Percentiles rank a stretch among this genome's conserved stretches.
Evolutionary conservation across 2,329 filamentous ascomycete genomes (phyloP).

Genomic region (Colletotrichum endophyticum): DNA sequence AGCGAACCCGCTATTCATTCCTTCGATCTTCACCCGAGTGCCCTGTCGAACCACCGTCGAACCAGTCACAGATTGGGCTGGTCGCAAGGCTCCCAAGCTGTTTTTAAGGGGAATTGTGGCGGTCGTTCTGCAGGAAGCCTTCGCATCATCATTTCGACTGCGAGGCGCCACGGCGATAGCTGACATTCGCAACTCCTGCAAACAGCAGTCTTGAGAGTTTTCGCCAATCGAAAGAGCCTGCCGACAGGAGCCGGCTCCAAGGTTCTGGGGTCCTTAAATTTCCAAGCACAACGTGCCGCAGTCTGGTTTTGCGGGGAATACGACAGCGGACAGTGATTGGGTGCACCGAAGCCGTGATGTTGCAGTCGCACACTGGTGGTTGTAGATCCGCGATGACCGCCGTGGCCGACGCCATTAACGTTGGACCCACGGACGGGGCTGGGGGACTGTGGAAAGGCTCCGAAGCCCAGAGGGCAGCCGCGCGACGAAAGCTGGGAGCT

Average conservation of each 20-base stretch:
- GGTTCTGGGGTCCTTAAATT: constrained; percentile 8
- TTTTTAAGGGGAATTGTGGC: background rate
- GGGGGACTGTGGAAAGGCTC: background rate
- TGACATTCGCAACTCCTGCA: background rate
- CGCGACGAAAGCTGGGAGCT: background rate
- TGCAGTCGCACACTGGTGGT: background rate
- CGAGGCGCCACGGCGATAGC: background rate
- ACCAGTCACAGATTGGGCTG: background rate
- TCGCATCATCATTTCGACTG: background rate
- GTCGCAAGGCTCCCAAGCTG: background rate
- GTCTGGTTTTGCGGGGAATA: constrained; percentile 7
- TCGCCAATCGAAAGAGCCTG: background rate
- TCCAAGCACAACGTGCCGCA: background rate
- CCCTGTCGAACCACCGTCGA: background rate
- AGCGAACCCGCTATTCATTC: background rate
- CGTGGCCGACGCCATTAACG: background rate
- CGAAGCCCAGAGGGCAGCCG: background rate
- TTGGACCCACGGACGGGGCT: background rate
- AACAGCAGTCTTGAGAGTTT: background rate
- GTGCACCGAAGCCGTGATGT: background rate
- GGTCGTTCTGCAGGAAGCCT: background rate
- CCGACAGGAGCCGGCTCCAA: constrained; percentile 2
- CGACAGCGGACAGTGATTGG: background rate
- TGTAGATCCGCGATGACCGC: constrained; percentile 8
- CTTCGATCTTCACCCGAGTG: background rate